phyloP scores from a whole-genome alignment of 2,329 filamentous ascomycete species.

The Lasiodiplodia sp. region DNA sequence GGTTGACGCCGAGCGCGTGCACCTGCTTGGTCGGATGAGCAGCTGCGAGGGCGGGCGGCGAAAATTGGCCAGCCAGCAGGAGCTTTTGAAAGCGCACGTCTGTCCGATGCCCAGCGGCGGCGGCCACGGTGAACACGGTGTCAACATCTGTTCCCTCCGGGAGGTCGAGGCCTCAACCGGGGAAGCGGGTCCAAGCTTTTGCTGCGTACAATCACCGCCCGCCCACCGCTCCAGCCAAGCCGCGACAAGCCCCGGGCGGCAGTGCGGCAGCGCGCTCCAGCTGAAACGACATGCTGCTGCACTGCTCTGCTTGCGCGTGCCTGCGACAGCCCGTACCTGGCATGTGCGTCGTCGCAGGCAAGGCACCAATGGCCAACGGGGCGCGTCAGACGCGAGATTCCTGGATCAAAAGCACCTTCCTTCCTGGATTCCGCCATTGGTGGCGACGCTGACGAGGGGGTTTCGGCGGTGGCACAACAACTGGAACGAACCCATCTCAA shows the following conservation, averaged over 20 bases:
- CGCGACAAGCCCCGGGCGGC: background rate
- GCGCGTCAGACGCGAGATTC: background rate
- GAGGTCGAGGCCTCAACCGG: conserved; percentile 1
- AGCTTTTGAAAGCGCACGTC: conserved; percentile 10
- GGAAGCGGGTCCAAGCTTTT: conserved; percentile 1
- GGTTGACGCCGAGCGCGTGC: conserved; percentile 11
- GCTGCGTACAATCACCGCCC: conserved; percentile 3
- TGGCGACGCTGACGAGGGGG: background rate
- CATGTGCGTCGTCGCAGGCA: conserved; percentile 10
- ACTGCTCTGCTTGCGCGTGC: background rate
- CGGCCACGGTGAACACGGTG: background rate
- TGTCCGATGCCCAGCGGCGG: background rate
- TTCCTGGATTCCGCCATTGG: conserved; percentile 11
- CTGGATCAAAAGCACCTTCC: background rate
- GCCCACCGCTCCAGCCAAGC: background rate
- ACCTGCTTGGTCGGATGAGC: conserved; percentile 3
- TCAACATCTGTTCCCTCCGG: background rate
- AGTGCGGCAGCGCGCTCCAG: background rate
- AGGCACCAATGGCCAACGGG: conserved; percentile 6
- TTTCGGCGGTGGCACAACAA: background rate
- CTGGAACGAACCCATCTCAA: conserved; percentile 10
- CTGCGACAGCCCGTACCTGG: conserved; percentile 22
- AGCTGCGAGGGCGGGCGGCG: conserved; percentile 20
- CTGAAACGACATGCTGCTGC: background rate
- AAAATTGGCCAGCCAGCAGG: conserved; percentile 9